phyloP scores from a whole-genome alignment of 768 basidiomycete genomes.

The Cubamyces sp. region DNA sequence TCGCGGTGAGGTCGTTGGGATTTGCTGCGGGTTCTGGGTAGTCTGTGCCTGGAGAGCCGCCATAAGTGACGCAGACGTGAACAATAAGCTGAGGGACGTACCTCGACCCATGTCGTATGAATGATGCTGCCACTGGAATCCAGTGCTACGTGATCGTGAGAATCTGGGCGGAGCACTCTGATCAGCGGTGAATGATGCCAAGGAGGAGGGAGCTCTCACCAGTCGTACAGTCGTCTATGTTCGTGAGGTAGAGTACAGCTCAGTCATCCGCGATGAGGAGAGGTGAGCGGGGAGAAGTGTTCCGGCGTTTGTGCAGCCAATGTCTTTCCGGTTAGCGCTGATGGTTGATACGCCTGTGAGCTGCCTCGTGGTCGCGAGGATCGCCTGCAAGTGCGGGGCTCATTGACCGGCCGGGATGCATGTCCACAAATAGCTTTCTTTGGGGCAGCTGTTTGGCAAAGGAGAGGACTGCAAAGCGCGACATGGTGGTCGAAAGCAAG shows the following conservation, averaged over 20 bases:
- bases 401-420: not conserved
- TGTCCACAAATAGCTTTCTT: not conserved
- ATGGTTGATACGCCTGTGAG: constrained; percentile 20
- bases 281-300: constrained; percentile 10
- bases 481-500: not conserved
- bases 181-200: constrained; percentile 2
- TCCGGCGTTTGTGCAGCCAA: constrained; percentile 15
- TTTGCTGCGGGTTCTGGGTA: constrained; percentile 11
- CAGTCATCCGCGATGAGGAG: not conserved
- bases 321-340: constrained; percentile 15
- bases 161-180: not conserved
- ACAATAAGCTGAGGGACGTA: constrained; percentile 3
- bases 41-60: not conserved
- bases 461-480: not conserved
- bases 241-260: constrained; percentile 19
- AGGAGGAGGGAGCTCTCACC: not conserved
- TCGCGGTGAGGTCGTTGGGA: constrained; percentile 28
- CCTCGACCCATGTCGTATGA: constrained; percentile 28
- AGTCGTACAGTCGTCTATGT: constrained; percentile 19
- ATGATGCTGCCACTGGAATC: constrained; percentile 16
- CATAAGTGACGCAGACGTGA: not conserved
- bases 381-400: constrained; percentile 4
- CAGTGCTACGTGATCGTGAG: constrained; percentile 8
- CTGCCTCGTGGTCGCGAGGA: constrained; percentile 14
- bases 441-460: not conserved